Percentiles rank a stretch among this genome's conserved stretches.
These are phyloP conservation scores for Penicillium ucsense DNA, from an alignment of 495 filamentous ascomycete species.

Conservation along the genomic window DNA sequence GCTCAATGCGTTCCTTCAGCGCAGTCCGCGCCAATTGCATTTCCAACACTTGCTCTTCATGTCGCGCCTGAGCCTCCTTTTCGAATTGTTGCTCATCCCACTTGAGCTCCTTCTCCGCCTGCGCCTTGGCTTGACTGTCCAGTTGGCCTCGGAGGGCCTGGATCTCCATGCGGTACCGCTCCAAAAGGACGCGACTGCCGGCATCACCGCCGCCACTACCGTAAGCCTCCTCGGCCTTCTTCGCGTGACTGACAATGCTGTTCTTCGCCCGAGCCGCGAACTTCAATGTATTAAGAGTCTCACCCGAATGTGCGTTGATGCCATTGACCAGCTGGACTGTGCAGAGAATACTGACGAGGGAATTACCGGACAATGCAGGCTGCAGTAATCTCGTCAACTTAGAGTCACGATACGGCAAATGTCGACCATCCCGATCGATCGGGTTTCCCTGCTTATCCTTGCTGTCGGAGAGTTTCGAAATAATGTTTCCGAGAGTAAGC, in stretches of 20 bases:
- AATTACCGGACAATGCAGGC: conserved; percentile 85
- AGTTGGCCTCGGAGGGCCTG: conserved; percentile 70
- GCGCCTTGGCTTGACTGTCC: conserved; percentile 62
- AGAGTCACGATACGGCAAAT: conserved; percentile 93
- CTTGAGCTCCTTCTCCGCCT: conserved; percentile 57
- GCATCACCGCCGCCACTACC: conserved; percentile 62
- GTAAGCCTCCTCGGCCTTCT: conserved; percentile 84
- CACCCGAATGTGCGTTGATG: conserved; percentile 59
- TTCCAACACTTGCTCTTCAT: conserved; percentile 95
- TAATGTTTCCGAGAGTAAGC: conserved; percentile 90
- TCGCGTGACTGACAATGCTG: conserved; percentile 94
- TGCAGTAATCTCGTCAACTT: conserved; percentile 91
- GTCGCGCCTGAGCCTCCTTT: conserved; percentile 71
- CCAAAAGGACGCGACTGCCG: conserved; percentile 76
- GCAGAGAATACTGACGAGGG: conserved; percentile 92
- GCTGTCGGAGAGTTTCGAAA: conserved; percentile 71
- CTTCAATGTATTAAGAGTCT: conserved; percentile 93
- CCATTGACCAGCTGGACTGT: conserved; percentile 75
- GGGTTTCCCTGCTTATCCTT: conserved; percentile 75
- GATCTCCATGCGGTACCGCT: conserved; percentile 93
- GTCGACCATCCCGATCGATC: conserved; percentile 71
- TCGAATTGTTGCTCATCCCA: conserved; percentile 65
- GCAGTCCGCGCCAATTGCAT: conserved; percentile 96
- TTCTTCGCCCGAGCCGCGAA: conserved; percentile 96
- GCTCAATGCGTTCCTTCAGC: conserved; percentile 93